Percentiles rank a stretch among this genome's conserved stretches.
Evolutionary conservation across 2,329 filamentous ascomycete genomes (phyloP).

Genomic region (Phoma sp.): DNA sequence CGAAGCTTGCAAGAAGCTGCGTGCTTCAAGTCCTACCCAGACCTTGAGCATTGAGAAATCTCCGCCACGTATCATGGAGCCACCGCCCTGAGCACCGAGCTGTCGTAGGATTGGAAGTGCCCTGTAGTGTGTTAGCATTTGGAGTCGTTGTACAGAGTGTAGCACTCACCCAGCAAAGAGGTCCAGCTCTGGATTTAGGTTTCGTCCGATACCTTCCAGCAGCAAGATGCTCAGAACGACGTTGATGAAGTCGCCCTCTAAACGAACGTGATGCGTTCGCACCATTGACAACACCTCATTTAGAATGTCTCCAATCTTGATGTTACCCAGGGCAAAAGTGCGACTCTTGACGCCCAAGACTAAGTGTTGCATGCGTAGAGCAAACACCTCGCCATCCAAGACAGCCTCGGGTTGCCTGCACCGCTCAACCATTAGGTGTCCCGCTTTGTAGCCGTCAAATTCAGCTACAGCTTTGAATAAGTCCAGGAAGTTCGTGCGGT

Average conservation of each 20-base stretch:
- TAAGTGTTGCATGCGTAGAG: slow-evolving; percentile 95
- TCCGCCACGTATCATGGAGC: slow-evolving; percentile 57
- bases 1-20: slow-evolving; percentile 87
- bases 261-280: slow-evolving; percentile 84
- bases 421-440: slow-evolving; percentile 93
- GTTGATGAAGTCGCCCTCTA: slow-evolving; percentile 98
- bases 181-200: slow-evolving; percentile 84
- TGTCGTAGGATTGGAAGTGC: slow-evolving; percentile 90
- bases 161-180: slow-evolving; percentile 73
- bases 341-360: slow-evolving; percentile 88
- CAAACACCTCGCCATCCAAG: slow-evolving; percentile 87
- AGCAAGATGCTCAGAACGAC: slow-evolving; percentile 95
- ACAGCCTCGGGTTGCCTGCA: slow-evolving; percentile 93
- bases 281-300: slow-evolving; percentile 94
- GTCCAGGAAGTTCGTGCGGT: slow-evolving; percentile 90
- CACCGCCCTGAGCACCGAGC: slow-evolving; percentile 79
- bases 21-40: slow-evolving; percentile 89
- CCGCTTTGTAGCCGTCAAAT: slow-evolving; percentile 95
- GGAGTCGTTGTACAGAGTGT: neutral
- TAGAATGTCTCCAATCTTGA: slow-evolving; percentile 95
- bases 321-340: slow-evolving; percentile 89
- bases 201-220: slow-evolving; percentile 91
- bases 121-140: slow-evolving; percentile 54
- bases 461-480: slow-evolving; percentile 95
- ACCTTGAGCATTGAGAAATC: slow-evolving; percentile 78